Base-by-base conservation (phyloP, 2,329 filamentous ascomycete species). In the Trichoderma gracile region DNA sequence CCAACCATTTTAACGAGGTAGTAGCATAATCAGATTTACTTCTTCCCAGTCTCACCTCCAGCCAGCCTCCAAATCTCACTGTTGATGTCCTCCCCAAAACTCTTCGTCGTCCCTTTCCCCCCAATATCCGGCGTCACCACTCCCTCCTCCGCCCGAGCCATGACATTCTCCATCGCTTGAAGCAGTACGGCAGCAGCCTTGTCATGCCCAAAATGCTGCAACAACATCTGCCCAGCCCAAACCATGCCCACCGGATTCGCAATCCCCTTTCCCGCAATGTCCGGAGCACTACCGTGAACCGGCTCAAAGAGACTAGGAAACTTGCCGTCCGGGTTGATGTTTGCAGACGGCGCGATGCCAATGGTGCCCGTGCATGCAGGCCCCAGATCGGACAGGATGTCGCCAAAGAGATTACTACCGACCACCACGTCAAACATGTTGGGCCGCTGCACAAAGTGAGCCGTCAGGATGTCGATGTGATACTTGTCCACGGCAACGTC, bases 201-300 rank as follows among this genome's bases (percentile, higher is more conserved):
- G 0, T 43, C 55, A 5, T 65, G 66, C 1, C 70, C 71, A 45
- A 74, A 72, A 6, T 73, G 73, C 1, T 70, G 64, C 1, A 75
- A 21, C 69, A 87, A 70, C 84, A 86, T 86, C 71, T 86, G 84
- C 0, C 79, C 78, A 1, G 81, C 83, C 84, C 84, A 87, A 71
- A 87, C 84, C 0, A 84, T 85, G 0, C 1, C 59, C 40, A 62
- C 59, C 7, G 89, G 89, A 76, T 92, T 92, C 63, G 90, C 88
- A 53, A 90, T 82, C n/a, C 87, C 88, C 74, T 89, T 83, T 58
- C 89, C 89, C 9, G 85, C 84, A 67, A 92, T 92, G 70, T 92
- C 90, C 15, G 89, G 89, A 5, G 89, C 89, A 52, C 71, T 84
- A 82, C 88, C 89, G 73, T 92, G 89, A 59, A 92, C 90, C 4